A percentile compares a stretch with the other conserved stretches of the same genome.
These are phyloP conservation scores for Epichloe uncinata DNA, from an alignment of 2,329 filamentous ascomycete species.

Conservation along the genomic window DNA sequence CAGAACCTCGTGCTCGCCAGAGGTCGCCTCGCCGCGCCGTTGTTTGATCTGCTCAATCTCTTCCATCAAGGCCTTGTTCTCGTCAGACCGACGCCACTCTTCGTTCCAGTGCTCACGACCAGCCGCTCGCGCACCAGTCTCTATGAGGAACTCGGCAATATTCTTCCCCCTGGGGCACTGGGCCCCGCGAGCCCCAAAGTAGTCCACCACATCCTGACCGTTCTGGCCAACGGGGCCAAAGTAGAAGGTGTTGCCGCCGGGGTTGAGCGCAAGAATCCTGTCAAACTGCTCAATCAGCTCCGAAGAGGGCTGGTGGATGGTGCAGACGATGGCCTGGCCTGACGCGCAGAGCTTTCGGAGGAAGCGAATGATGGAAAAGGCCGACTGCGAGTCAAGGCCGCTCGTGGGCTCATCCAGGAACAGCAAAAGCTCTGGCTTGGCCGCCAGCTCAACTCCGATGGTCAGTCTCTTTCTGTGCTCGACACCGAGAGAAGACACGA, in stretches of 20 bases:
- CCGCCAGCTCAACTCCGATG: slow-evolving; percentile 39
- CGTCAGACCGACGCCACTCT: slow-evolving; percentile 54
- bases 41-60: slow-evolving; percentile 51
- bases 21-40: slow-evolving; percentile 6
- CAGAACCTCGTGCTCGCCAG: slow-evolving; percentile 11
- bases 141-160: slow-evolving; percentile 35
- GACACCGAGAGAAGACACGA: slow-evolving; percentile 43
- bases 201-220: slow-evolving; percentile 30
- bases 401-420: slow-evolving; percentile 48
- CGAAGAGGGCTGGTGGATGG: slow-evolving; percentile 43
- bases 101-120: slow-evolving; percentile 51
- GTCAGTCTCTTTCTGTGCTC: slow-evolving; percentile 43
- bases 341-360: slow-evolving; percentile 42
- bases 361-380: slow-evolving; percentile 45
- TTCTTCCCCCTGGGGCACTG: slow-evolving; percentile 45
- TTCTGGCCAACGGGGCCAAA: slow-evolving; percentile 38
- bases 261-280: slow-evolving; percentile 35
- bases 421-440: slow-evolving; percentile 42
- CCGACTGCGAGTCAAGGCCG: slow-evolving; percentile 40
- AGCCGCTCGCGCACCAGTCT: slow-evolving; percentile 23
- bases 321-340: slow-evolving; percentile 45
- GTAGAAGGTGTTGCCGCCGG: slow-evolving; percentile 39
- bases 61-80: slow-evolving; percentile 42
- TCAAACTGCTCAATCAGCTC: slow-evolving; percentile 42
- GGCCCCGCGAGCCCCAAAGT: slow-evolving; percentile 47